Percentiles rank a stretch among this genome's conserved stretches.
These are phyloP conservation scores for Thinopyrum elongatum DNA, from an alignment of 176 grass and related monocot genomes.

Conservation along the genomic window DNA sequence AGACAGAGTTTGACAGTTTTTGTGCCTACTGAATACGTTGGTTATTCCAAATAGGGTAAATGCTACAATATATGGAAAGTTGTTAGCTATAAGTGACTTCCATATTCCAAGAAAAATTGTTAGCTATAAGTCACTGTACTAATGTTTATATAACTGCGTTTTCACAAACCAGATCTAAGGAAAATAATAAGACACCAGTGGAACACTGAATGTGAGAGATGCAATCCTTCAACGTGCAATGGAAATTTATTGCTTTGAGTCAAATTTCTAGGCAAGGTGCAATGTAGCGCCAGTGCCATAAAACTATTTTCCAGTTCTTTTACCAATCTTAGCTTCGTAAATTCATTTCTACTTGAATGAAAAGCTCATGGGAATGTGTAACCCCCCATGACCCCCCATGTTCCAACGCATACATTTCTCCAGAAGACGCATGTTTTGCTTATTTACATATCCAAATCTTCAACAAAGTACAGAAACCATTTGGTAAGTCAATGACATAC, in stretches of 20 bases:
- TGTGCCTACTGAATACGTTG: background rate
- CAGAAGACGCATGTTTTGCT: background rate
- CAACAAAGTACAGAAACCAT: background rate
- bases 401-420: background rate
- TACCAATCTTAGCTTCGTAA: background rate
- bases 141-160: background rate
- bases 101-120: background rate
- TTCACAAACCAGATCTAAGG: background rate
- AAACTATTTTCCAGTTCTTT: background rate
- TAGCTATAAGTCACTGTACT: background rate
- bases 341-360: background rate
- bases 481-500: background rate
- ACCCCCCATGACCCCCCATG: background rate
- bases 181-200: background rate
- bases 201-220: background rate
- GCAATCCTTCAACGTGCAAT: background rate
- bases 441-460: background rate
- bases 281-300: background rate
- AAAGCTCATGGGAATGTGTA: background rate
- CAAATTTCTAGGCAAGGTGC: background rate
- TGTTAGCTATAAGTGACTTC: background rate
- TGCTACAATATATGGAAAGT: background rate
- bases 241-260: background rate
- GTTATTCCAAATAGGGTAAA: background rate
- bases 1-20: background rate